Base-by-base conservation (phyloP, 2,329 filamentous ascomycete species). In the Podosphaera aphanis region DNA sequence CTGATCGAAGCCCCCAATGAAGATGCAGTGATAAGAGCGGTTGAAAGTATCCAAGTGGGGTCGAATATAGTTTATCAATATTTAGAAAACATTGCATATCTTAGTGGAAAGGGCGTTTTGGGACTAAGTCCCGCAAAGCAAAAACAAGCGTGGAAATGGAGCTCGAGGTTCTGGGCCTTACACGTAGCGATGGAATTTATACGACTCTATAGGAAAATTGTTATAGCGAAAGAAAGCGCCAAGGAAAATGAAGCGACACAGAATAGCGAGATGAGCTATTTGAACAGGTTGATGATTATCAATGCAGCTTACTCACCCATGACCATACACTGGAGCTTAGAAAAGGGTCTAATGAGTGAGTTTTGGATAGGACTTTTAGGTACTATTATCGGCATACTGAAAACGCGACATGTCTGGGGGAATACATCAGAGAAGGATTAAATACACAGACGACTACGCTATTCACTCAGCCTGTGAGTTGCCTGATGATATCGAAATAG, bases 1-100 rank as follows among this genome's bases (percentile, higher is more conserved):
- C 6, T 46, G 10, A 18, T 47, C 11, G 25, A 44, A 16, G 44
- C 50, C 49, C 56, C 52, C 0, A 61, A 59, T 2, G 54, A 60
- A 5, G 71, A 72, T 54, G 58, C 55, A 2, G 52, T 64, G 40
- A 62, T 67, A 50, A 66, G 62, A 52, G 50, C 58, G 16, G 63
- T 93, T 40, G 72, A 73, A 19, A 78, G 75, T 61, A 64, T 71
- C 5, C 81, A 90, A 60, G 72, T 93, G 18, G 51, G 68, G 10
- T 68, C 74, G 10, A 80, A 81, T 60, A 62, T 79, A 8, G 59
- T 65, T 8, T 93, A 81, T 65, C 85, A 94, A 62, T 63, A 73
- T 1, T 68, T 88, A 36, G 90, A 98, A 66, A 94, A 93, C 63
- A 69, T 71, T 35, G 80, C 80, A 15, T 93, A 80, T 64, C 69